phyloP scores from a whole-genome alignment of 2,329 filamentous ascomycete species.

The Davidsoniella neocaledoniae region DNA sequence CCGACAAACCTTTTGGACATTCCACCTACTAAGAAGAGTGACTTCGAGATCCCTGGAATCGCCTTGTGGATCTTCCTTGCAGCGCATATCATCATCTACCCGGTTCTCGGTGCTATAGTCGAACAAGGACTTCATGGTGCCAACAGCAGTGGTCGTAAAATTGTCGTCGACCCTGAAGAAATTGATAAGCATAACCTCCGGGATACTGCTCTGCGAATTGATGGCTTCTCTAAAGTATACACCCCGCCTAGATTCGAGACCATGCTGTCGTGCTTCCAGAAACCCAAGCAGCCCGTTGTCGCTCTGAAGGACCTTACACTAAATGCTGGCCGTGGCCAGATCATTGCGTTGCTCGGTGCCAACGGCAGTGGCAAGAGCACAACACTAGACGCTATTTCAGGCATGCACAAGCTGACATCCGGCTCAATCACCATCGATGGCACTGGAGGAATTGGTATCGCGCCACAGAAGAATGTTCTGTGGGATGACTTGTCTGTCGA shows the following conservation, averaged over 20 bases:
- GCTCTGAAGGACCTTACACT: conserved; percentile 63
- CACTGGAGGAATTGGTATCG: conserved; percentile 66
- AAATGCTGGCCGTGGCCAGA: conserved; percentile 58
- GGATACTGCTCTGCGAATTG: conserved; percentile 46
- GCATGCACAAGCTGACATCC: conserved; percentile 58
- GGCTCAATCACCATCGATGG: conserved; percentile 65
- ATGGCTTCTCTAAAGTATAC: conserved; percentile 65
- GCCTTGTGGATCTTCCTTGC: conserved; percentile 62
- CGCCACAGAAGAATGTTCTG: conserved; percentile 84
- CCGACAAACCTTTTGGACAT: conserved; percentile 43
- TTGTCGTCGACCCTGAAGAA: conserved; percentile 21
- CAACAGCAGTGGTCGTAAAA: conserved; percentile 41
- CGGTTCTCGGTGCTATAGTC: conserved; percentile 55
- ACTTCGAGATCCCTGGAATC: conserved; percentile 44
- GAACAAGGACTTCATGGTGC: conserved; percentile 65
- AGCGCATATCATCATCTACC: conserved; percentile 63
- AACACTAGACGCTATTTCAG: conserved; percentile 74
- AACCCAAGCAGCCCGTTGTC: conserved; percentile 36
- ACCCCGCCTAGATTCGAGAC: conserved; percentile 29
- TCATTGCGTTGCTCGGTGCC: conserved; percentile 70
- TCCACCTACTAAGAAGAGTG: conserved; percentile 50
- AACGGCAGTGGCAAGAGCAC: conserved; percentile 88
- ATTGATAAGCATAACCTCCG: conserved; percentile 12
- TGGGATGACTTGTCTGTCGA: conserved; percentile 79
- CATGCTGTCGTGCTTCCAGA: conserved; percentile 20